phyloP scores from a whole-genome alignment of 306 rosid genomes.

The Malus fusca region DNA sequence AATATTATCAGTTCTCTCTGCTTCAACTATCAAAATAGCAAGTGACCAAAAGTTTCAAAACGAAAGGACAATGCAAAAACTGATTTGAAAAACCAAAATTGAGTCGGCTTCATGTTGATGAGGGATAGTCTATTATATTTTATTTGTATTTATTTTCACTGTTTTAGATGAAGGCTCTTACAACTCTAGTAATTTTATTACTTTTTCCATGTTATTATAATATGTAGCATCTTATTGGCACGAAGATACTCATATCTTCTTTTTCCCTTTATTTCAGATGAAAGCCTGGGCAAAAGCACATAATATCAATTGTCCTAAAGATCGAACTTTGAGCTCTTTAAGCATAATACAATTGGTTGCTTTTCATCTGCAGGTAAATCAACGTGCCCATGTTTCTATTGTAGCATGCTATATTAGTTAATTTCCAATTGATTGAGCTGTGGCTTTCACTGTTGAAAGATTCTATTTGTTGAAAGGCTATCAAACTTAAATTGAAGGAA shows the following conservation, averaged over 20 bases:
- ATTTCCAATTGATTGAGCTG: background rate
- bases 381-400: background rate
- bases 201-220: background rate
- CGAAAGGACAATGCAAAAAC: background rate
- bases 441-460: background rate
- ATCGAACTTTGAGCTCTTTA: slow-evolving; percentile 6
- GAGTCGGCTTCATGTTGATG: background rate
- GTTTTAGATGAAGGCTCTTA: background rate
- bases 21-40: background rate
- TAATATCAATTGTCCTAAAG: slow-evolving; percentile 7
- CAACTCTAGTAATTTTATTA: background rate
- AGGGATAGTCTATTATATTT: background rate
- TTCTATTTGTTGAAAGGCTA: background rate
- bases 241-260: background rate
- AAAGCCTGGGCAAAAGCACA: slow-evolving; percentile 9
- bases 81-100: background rate
- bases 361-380: slow-evolving; percentile 5
- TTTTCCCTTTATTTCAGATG: slow-evolving; percentile 3
- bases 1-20: background rate
- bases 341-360: slow-evolving; percentile 3
- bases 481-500: background rate
- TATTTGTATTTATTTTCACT: background rate
- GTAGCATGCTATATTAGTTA: background rate
- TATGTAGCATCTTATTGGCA: background rate
- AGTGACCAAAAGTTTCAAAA: background rate